Base-by-base conservation (phyloP, 176 grass and related monocot genomes). In the Triticum urartu region DNA sequence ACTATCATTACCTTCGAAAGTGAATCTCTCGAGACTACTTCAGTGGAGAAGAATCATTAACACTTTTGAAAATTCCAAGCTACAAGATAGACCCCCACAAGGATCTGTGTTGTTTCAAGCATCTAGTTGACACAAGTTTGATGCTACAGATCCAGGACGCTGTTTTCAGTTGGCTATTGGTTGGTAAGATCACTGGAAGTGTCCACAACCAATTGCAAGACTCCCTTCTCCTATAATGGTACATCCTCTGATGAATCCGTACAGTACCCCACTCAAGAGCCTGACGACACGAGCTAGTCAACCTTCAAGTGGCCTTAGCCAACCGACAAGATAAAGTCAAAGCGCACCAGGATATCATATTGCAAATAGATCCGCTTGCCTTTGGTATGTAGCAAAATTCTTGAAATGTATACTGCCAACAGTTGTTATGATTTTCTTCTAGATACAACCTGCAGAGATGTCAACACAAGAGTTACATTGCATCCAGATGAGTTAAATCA, bases 301-400 rank as follows among this genome's bases (percentile, higher is more conserved):
- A 88, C 77, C 79, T 74, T 81, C 81, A 88, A 88, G 83, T 90
- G 90, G 87, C 33, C 85, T 88, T 83, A 83, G 85, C 91, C 84
- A 87, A 93, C 89, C 83, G 85, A 96, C 91, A 93, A 77, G 89
- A 96, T 93, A 92, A 95, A 93, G 94, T 95, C 94, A 93, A 95
- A 88, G 62, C 63, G 54, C 89, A 93, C 89, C 85, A 72, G 39
- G 64, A 11, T 72, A 82, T 34, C 86, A 59, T 12, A 79, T 87
- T 62, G 42, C 66, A 25, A 48, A 47, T 15, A 39, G 62, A 87
- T 62, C 58, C 17, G 62, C 59, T 73, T 70, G 67, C 77, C 80
- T 78, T 83, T 73, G 18, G 75, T 64, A 85, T 77, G 56, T 76
- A 63, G 58, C 64, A 85, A 82, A 90, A 76, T 63, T 64, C 80